Percentiles rank a stretch among this genome's conserved stretches.
Conservation (phyloP, 2,329 filamentous ascomycete genomes). For the Tothia fuscella region DNA sequence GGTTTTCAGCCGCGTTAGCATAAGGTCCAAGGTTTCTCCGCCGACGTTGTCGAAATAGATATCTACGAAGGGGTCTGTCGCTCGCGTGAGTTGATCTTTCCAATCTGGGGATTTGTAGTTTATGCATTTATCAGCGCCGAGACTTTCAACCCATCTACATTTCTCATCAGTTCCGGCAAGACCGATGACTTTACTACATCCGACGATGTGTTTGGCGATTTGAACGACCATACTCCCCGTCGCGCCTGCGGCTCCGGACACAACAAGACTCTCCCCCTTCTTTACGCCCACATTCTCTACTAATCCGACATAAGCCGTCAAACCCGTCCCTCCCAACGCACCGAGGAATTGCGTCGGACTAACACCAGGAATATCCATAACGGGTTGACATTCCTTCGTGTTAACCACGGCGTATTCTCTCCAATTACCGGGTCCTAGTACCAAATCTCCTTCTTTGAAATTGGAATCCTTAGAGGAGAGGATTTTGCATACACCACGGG, state of each 20-base stretch:
- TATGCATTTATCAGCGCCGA: constrained; percentile 42
- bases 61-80: constrained; percentile 39
- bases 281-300: constrained; percentile 27
- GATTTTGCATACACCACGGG: constrained; percentile 26
- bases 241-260: constrained; percentile 37
- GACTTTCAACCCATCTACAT: constrained; percentile 37
- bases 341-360: constrained; percentile 34
- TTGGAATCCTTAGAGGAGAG: constrained; percentile 23
- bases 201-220: constrained; percentile 38
- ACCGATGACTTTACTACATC: constrained; percentile 38
- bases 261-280: constrained; percentile 31
- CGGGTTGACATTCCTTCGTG: constrained; percentile 21
- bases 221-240: constrained; percentile 40
- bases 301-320: constrained; percentile 38
- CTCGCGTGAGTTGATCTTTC: constrained; percentile 33
- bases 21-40: constrained; percentile 35
- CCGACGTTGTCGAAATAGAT: constrained; percentile 42
- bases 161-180: constrained; percentile 42
- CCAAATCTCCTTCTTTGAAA: constrained; percentile 25
- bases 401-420: constrained; percentile 30
- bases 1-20: constrained; percentile 31
- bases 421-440: constrained; percentile 26
- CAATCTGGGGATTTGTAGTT: constrained; percentile 42
- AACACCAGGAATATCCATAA: constrained; percentile 25
- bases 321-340: constrained; percentile 30